phyloP scores from a whole-genome alignment of 1,284 basidiomycete genomes.

The Tylopilus sp. region DNA sequence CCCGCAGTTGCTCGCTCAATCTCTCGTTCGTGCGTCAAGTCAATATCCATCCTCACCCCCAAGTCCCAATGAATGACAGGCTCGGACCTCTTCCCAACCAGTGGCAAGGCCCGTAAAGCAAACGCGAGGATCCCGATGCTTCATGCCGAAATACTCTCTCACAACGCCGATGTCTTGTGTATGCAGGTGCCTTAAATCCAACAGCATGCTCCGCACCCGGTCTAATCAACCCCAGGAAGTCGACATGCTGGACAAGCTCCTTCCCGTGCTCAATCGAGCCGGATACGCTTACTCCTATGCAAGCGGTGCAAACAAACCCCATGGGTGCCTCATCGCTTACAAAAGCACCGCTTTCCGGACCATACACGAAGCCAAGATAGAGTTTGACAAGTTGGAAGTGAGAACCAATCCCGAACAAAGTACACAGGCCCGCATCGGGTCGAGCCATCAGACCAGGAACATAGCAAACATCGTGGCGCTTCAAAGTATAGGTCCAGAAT shows the following conservation, averaged over 20 bases:
- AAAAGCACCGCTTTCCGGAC: constrained; percentile 50
- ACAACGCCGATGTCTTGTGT: constrained; percentile 75
- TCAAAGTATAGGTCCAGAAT: constrained; percentile 34
- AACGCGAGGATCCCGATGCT: constrained; percentile 72
- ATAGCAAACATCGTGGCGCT: constrained; percentile 76
- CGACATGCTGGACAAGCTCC: constrained; percentile 63
- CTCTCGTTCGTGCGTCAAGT: constrained; percentile 64
- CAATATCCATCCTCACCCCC: neutral
- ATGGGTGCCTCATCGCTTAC: constrained; percentile 81
- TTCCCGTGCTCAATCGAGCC: constrained; percentile 55
- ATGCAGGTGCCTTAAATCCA: constrained; percentile 57
- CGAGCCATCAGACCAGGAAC: constrained; percentile 77
- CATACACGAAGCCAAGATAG: constrained; percentile 45
- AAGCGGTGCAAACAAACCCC: constrained; percentile 68
- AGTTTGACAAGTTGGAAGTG: constrained; percentile 66
- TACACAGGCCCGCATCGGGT: constrained; percentile 45
- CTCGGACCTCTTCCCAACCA: constrained; percentile 80
- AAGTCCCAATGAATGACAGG: constrained; percentile 43
- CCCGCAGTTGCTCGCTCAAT: constrained; percentile 68
- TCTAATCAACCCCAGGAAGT: constrained; percentile 57
- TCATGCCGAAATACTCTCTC: constrained; percentile 63
- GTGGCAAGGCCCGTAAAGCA: constrained; percentile 72
- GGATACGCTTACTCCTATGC: constrained; percentile 62
- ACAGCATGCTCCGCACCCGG: neutral
- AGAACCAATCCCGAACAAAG: constrained; percentile 35